Conservation (phyloP, 257 asterid species). For the Penstemon davidsonii region DNA sequence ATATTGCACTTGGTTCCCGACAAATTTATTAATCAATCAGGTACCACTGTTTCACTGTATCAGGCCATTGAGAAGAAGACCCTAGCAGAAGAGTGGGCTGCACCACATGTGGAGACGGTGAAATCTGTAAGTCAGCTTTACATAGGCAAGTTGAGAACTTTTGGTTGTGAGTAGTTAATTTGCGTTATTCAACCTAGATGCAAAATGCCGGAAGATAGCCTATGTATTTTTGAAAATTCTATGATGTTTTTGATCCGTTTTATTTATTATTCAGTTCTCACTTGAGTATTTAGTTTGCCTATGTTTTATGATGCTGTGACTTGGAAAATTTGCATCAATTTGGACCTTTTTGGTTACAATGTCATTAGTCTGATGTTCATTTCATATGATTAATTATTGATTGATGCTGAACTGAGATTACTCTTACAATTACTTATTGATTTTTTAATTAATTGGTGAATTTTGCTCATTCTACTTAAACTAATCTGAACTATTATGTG, state of each 20-base stretch:
- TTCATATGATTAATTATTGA: slow-evolving; percentile 6
- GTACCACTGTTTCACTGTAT: slow-evolving; percentile 20
- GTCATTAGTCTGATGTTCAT: neutral
- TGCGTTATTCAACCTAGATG: slow-evolving; percentile 9
- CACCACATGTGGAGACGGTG: slow-evolving; percentile 73
- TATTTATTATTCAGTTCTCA: slow-evolving; percentile 3
- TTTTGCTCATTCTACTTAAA: slow-evolving; percentile 6
- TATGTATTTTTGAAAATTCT: neutral
- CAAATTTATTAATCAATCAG: slow-evolving; percentile 14
- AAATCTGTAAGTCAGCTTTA: slow-evolving; percentile 58
- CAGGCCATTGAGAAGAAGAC: slow-evolving; percentile 80
- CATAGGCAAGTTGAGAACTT: slow-evolving; percentile 5
- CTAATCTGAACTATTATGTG: slow-evolving; percentile 1
- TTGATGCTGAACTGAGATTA: no score
- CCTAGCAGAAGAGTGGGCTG: slow-evolving; percentile 81
- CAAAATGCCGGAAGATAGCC: neutral
- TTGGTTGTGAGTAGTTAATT: slow-evolving; percentile 19
- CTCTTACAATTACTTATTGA: neutral
- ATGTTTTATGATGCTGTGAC: neutral
- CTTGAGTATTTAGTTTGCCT: slow-evolving; percentile 1
- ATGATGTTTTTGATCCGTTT: slow-evolving; percentile 3
- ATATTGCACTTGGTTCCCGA: slow-evolving; percentile 14
- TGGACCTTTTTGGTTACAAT: neutral
- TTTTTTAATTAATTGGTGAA: neutral
- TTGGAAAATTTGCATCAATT: neutral